Base-by-base conservation (phyloP, 306 rosid genomes). In the Medicago arabica region DNA sequence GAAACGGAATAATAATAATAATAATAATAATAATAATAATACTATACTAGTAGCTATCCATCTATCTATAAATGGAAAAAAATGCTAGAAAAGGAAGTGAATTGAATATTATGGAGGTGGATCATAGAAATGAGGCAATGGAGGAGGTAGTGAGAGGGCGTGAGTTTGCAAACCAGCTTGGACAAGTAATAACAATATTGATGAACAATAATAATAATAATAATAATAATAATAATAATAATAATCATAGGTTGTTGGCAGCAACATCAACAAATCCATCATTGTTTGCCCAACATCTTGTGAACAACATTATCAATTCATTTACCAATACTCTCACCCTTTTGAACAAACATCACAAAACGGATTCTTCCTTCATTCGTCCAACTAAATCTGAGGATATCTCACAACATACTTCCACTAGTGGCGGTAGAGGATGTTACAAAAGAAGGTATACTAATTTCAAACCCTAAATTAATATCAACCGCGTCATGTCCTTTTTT, bases 131-230 rank as follows among this genome's bases (percentile, higher is more conserved):
- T 46, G 10, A 16, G 23, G 58, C 21, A 5, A 17, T 69, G 15
- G 71, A 84, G 7, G 88, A 86, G 79, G 80, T 90, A 11, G 59
- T 74, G 58, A 75, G 80, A 58, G 96, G 96, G 21, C 84, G 76
- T 10, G 75, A 86, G 2, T 40, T 60, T 12, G 87, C 82, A 0
- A 69, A 43, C 12, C 60, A 83, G 77, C 89, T 90, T 58, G 62
- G 76, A 23, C 8, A 54, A 43, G 2, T 74, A 7, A 39, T 86
- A 9, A 1, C 23, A 12, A 6, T 4, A 44, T 67, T 13, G 28
- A 23, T 51, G 72, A 11, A 21, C 23, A 21, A 21, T 21, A 21
- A 21, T 21, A 21, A n/a, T n/a, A n/a, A n/a, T n/a, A n/a, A n/a
- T n/a, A n/a, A n/a, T n/a, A n/a, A n/a, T n/a, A n/a, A n/a, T n/a